Conservation (phyloP, 2,329 filamentous ascomycete genomes). For the Thermothelomyces thermophilus region DNA sequence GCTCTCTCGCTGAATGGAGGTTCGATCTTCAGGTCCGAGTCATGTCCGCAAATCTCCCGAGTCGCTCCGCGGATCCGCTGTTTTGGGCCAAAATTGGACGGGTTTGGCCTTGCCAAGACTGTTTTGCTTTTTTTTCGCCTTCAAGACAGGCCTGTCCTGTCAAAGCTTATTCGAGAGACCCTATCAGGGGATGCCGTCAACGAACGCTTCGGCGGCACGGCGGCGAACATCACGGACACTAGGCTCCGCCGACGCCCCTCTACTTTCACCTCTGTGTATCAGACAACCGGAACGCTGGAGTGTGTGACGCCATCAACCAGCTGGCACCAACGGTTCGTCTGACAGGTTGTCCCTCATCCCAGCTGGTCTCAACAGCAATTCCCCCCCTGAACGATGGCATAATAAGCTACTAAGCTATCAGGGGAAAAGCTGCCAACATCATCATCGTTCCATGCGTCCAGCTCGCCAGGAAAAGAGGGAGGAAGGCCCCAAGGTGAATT, state of each 20-base stretch:
- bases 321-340: not conserved
- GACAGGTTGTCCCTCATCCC: not conserved
- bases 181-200: not conserved
- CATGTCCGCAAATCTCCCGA: slow-evolving; percentile 11
- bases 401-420: no score
- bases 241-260: slow-evolving; percentile 11
- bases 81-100: not conserved
- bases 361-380: no score
- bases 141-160: not conserved
- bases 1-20: not conserved
- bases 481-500: no score
- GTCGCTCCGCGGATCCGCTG: slow-evolving; percentile 1
- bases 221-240: slow-evolving; percentile 1
- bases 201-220: not conserved
- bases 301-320: slow-evolving; percentile 19
- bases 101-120: not conserved
- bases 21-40: slow-evolving; percentile 18
- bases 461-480: no score
- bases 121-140: not conserved
- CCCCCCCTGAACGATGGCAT: no score
- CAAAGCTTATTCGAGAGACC: not conserved
- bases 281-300: slow-evolving; percentile 8
- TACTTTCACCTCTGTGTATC: slow-evolving; percentile 3
- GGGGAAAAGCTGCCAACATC: not conserved
- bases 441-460: no score